Conservation (phyloP, 495 filamentous ascomycete species). For the Penicillium subrubescens region DNA sequence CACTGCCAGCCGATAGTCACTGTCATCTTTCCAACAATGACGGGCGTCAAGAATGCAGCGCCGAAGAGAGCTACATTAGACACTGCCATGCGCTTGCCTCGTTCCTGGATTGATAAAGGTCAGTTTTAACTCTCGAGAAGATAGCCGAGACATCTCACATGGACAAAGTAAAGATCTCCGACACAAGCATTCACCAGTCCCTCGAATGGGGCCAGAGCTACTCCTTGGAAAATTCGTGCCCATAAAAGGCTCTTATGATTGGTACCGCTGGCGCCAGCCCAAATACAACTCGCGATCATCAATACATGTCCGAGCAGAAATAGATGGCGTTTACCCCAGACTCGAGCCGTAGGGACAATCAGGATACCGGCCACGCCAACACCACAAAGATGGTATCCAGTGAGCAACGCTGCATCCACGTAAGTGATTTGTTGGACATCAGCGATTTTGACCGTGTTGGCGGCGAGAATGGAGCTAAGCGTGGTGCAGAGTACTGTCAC, state of each 20-base stretch:
- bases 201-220: constrained; percentile 77
- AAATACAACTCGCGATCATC: constrained; percentile 69
- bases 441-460: constrained; percentile 75
- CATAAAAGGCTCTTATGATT: constrained; percentile 72
- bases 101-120: constrained; percentile 52
- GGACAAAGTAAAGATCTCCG: constrained; percentile 76
- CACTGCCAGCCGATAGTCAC: constrained; percentile 72
- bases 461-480: constrained; percentile 81
- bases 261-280: constrained; percentile 71
- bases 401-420: constrained; percentile 75
- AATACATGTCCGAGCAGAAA: constrained; percentile 80
- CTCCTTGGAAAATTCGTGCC: constrained; percentile 74
- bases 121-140: constrained; percentile 1
- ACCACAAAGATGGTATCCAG: constrained; percentile 85
- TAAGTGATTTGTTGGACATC: constrained; percentile 61
- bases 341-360: constrained; percentile 82
- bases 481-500: constrained; percentile 79
- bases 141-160: constrained; percentile 51
- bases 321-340: constrained; percentile 90
- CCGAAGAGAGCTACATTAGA: constrained; percentile 89
- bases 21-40: constrained; percentile 85
- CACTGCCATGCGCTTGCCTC: constrained; percentile 87
- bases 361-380: constrained; percentile 79
- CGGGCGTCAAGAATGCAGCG: constrained; percentile 88
- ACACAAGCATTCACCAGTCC: constrained; percentile 75